Conservation (phyloP, 2,329 filamentous ascomycete species). For the Verticillium klebahnii region DNA sequence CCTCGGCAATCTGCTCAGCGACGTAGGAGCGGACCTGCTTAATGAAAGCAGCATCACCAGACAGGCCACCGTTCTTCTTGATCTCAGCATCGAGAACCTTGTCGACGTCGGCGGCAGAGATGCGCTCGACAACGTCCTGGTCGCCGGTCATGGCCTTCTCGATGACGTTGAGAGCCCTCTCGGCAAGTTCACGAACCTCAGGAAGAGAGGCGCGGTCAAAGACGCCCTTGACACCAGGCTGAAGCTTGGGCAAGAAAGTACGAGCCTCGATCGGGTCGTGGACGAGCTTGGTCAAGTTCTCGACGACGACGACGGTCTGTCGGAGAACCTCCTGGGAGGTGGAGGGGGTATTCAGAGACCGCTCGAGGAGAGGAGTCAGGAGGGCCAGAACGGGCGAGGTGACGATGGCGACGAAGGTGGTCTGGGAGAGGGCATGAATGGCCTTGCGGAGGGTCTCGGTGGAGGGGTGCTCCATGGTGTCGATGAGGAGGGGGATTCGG, state of each 20-base stretch:
- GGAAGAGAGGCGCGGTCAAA: constrained; percentile 85
- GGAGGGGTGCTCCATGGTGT: constrained; percentile 92
- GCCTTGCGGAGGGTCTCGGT: constrained; percentile 87
- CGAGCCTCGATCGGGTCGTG: constrained; percentile 92
- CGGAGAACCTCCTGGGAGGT: constrained; percentile 92
- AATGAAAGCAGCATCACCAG: constrained; percentile 60
- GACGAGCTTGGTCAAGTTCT: constrained; percentile 97
- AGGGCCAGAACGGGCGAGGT: constrained; percentile 93
- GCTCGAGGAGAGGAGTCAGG: constrained; percentile 89
- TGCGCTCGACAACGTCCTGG: constrained; percentile 61
- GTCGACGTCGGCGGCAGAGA: constrained; percentile 67
- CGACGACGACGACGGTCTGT: constrained; percentile 92
- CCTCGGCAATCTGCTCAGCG: constrained; percentile 78
- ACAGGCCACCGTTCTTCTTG: constrained; percentile 61
- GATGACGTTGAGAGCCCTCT: constrained; percentile 79
- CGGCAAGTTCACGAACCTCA: constrained; percentile 87
- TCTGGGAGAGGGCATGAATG: constrained; percentile 93
- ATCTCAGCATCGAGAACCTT: constrained; percentile 72
- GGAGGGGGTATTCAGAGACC: constrained; percentile 84
- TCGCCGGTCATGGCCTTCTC: constrained; percentile 84
- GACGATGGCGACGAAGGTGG: constrained; percentile 96
- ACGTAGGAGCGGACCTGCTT: constrained; percentile 69
- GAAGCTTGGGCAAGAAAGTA: constrained; percentile 90
- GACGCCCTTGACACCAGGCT: constrained; percentile 88
- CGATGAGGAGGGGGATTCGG: constrained; percentile 84